phyloP scores from a whole-genome alignment of 495 filamentous ascomycete species.

The Xylaria acuta region DNA sequence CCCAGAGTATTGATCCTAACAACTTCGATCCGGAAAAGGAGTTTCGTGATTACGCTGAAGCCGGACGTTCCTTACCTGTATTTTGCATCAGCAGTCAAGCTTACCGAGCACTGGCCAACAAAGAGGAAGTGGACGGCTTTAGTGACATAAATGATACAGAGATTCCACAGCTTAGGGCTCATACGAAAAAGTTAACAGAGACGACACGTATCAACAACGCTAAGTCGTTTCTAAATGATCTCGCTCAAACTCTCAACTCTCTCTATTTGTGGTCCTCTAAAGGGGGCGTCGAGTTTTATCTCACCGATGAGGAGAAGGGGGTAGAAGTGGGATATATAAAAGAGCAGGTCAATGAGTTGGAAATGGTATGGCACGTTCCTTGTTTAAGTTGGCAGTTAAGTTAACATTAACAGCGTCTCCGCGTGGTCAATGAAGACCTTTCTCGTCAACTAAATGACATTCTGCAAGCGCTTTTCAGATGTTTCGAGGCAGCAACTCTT shows the following conservation, averaged over 20 bases:
- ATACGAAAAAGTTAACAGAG: conserved; percentile 62
- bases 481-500: conserved; percentile 40
- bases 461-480: conserved; percentile 53
- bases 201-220: conserved; percentile 4
- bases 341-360: conserved; percentile 46
- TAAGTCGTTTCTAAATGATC: conserved; percentile 47
- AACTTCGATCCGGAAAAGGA: conserved; percentile 46
- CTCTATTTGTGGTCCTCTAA: conserved; percentile 59
- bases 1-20: conserved; percentile 49
- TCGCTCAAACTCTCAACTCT: conserved; percentile 58
- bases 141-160: conserved; percentile 41
- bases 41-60: conserved; percentile 60
- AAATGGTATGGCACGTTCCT: conserved; percentile 42
- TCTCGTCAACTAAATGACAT: conserved; percentile 43
- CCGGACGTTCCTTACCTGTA: conserved; percentile 60
- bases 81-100: conserved; percentile 67
- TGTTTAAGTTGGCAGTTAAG: conserved; percentile 23
- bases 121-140: conserved; percentile 40
- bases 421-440: conserved; percentile 41
- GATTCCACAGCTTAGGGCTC: conserved; percentile 62
- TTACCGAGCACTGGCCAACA: conserved; percentile 50
- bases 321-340: conserved; percentile 48
- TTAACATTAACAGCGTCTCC: conserved; percentile 28
- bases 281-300: conserved; percentile 48
- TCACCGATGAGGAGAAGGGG: conserved; percentile 50